Base-by-base conservation (phyloP, 345 rosid genomes). In the Lumnitzera littorea region DNA sequence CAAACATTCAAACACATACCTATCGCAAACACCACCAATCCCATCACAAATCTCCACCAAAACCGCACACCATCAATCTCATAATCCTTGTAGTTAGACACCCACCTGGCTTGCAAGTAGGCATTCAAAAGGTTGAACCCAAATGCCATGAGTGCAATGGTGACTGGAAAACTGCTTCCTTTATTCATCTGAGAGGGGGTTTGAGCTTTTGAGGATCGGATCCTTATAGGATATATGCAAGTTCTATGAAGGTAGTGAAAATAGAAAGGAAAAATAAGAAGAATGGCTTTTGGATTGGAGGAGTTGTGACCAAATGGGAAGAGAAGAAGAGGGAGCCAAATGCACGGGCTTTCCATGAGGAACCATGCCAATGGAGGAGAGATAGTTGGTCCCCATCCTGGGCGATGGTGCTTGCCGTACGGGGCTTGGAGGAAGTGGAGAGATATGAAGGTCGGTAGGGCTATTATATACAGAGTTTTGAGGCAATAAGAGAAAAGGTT, bases 331-430 rank as follows among this genome's bases (percentile, higher is more conserved):
- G 97, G 68, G 54, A 94, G 82, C 89, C 89, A 84, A 1, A 88
- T 69, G 14, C 91, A 75, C 48, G 99, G 97, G 65, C 89, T 84
- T 70, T 91, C 99, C 99, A 88, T 94, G 63, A 91, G 64, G 70
- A 88, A 82, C 99, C 99, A 95, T 49, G 97, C 97, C 51, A 86
- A 46, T 5, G 96, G 75, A 1, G 96, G 75, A 13, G 88, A 67
- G 36, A 95, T 51, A 59, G 85, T 73, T 56, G 95, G 96, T 5
- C 99, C 99, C 95, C 96, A 95, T 2, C 99, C 96, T 1, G 83
- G 65, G 15, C 96, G 96, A 66, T 68, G 67, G 83, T 95, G 97
- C 77, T 95, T 91, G 24, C 99, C 97, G 62, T 95, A 95, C 3
- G 97, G 92, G 51, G 95, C 95, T 69, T 86, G 89, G 66, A 86